Base-by-base conservation (phyloP, 1,284 basidiomycete species). In the Puccinia polysora region DNA sequence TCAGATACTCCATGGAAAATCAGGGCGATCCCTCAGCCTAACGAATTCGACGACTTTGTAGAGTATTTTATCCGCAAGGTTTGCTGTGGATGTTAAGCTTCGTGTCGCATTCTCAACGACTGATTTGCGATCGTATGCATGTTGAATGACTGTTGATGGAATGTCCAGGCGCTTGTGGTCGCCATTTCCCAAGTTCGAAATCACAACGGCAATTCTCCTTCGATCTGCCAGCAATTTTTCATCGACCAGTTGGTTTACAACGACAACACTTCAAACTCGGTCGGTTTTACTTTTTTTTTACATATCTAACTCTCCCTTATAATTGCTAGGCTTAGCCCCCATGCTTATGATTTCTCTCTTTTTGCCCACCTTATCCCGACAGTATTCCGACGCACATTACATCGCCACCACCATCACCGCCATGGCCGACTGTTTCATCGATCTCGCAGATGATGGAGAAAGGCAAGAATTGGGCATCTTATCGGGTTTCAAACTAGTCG, bases 11-110 rank as follows among this genome's bases (percentile, higher is more conserved):
- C 92, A 2, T 90, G 93, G 79, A 84, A 83, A 3, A 89, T 91
- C 77, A 87, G 86, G 50, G 94, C 89, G 78, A 88, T 93, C 18
- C 92, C 93, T 0, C 86, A 89, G 75, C 91, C 93, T 18, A 98
- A 97, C 79, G 89, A 97, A 78, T 97, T 97, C 78, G 86, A 87
- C 73, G 90, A 97, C 77, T 82, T 96, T 56, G 83, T 92, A 0
- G 90, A 96, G 76, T 97, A 98, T 80, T 95, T 97, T 78, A 86
- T 98, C 43, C 88, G 91, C 77, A 93, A 95, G 86, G 91, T 89
- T 73, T 75, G 83, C 76, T 25, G 25, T 53, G 25, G n/a, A 12
- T n/a, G n/a, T n/a, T n/a, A n/a, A n/a, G 3, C 49, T 4, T 20
- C 36, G 18, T 8, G 20, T 38, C 32, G n/a, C 63, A 5, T 20